These are phyloP conservation scores for Flaveria linearis DNA, from an alignment of 129 eudicot genomes.

Conservation along the genomic window DNA sequence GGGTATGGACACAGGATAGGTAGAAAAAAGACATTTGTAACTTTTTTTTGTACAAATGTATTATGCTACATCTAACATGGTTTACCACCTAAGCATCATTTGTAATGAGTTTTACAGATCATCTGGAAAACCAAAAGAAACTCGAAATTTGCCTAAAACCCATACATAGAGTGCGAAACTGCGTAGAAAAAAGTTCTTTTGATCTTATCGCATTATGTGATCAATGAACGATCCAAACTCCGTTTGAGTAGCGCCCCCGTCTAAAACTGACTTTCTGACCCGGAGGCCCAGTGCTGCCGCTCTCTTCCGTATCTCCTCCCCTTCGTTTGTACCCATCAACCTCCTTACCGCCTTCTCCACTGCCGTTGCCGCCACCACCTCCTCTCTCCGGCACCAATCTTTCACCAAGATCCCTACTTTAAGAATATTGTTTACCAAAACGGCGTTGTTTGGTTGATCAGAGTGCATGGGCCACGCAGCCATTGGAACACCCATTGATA, in stretches of 20 bases:
- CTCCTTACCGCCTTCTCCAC: slow-evolving; percentile 42
- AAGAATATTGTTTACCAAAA: slow-evolving; percentile 41
- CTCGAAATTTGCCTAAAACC: no score
- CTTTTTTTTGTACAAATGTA: no score
- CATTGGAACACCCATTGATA: slow-evolving; percentile 65
- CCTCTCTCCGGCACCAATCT: slow-evolving; percentile 34
- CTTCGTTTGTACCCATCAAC: slow-evolving; percentile 46
- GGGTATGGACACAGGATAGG: no score
- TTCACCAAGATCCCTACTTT: slow-evolving; percentile 42
- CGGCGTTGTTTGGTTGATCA: slow-evolving; percentile 58
- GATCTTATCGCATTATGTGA: slow-evolving; percentile 37
- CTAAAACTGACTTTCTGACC: slow-evolving; percentile 29
- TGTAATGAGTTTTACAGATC: no score
- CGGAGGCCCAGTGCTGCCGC: slow-evolving; percentile 36
- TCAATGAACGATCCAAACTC: slow-evolving; percentile 49
- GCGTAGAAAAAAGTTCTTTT: neutral
- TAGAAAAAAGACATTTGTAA: no score
- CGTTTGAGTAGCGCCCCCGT: slow-evolving; percentile 33
- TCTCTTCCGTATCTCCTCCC: slow-evolving; percentile 44
- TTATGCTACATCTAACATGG: no score
- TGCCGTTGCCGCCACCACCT: slow-evolving; percentile 20
- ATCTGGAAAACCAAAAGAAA: no score
- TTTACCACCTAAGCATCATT: no score
- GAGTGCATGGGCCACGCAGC: slow-evolving; percentile 82
- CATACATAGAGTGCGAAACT: no score